Percentiles rank a stretch among this genome's conserved stretches.
Conservation (phyloP, 2,329 filamentous ascomycete genomes). For the Cytospora piceae region DNA sequence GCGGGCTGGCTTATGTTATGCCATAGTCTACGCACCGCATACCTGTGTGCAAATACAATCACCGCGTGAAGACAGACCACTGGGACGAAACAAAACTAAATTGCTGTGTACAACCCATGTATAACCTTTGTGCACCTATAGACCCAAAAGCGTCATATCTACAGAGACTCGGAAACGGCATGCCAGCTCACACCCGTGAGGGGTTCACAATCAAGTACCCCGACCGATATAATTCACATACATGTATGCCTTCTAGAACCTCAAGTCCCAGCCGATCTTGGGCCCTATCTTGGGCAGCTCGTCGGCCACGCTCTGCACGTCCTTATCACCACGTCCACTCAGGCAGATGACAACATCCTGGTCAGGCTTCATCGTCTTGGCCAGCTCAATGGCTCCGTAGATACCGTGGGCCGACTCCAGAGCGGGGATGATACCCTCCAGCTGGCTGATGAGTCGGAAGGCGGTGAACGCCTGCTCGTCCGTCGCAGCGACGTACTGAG, state of each 20-base stretch:
- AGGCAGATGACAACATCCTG: constrained; percentile 93
- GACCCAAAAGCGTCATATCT: neutral
- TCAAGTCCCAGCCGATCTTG: constrained; percentile 76
- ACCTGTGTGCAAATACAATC: neutral
- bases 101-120: neutral
- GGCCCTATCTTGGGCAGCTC: constrained; percentile 88
- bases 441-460: constrained; percentile 81
- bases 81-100: neutral
- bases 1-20: neutral
- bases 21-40: neutral
- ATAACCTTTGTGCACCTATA: neutral
- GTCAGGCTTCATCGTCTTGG: constrained; percentile 87
- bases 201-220: neutral
- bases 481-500: constrained; percentile 87
- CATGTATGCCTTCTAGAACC: constrained; percentile 53
- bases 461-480: constrained; percentile 88
- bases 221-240: neutral
- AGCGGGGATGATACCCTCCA: constrained; percentile 96
- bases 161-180: neutral
- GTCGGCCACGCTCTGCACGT: constrained; percentile 97
- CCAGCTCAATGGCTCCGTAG: constrained; percentile 84
- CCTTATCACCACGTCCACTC: constrained; percentile 94
- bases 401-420: constrained; percentile 93
- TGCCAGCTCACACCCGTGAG: neutral
- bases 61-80: neutral